These are phyloP conservation scores for Colletotrichum plurivorum DNA, from an alignment of 2,329 filamentous ascomycete genomes.

Conservation along the genomic window DNA sequence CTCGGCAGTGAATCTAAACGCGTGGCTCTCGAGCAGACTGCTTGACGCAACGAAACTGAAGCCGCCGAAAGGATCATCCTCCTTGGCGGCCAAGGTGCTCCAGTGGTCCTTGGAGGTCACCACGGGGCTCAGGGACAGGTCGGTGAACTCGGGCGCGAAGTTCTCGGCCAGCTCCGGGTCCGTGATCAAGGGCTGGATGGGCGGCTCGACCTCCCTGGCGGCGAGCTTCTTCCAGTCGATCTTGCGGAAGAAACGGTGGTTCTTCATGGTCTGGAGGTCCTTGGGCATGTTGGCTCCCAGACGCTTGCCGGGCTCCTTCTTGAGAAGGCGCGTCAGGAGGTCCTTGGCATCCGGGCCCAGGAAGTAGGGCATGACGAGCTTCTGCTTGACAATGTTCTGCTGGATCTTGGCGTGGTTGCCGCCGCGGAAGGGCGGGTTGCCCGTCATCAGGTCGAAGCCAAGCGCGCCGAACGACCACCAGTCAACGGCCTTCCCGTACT, in stretches of 20 bases:
- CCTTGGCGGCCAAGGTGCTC: slow-evolving; percentile 51
- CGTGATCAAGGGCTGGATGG: slow-evolving; percentile 93
- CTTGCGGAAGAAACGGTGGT: slow-evolving; percentile 95
- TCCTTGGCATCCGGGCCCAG: slow-evolving; percentile 94
- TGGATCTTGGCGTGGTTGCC: slow-evolving; percentile 95
- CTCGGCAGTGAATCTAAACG: slow-evolving; percentile 51
- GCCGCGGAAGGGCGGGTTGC: slow-evolving; percentile 90
- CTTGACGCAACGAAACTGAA: slow-evolving; percentile 75
- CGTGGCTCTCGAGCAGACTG: slow-evolving; percentile 67
- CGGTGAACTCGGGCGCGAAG: slow-evolving; percentile 93
- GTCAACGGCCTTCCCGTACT: slow-evolving; percentile 95
- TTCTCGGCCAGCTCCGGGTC: slow-evolving; percentile 98
- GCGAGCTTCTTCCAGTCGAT: slow-evolving; percentile 95
- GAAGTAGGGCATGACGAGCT: slow-evolving; percentile 90
- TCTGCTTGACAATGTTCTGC: slow-evolving; percentile 95
- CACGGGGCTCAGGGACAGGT: slow-evolving; percentile 83
- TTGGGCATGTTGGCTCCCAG: slow-evolving; percentile 91
- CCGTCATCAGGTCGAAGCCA: slow-evolving; percentile 92
- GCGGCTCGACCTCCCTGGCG: slow-evolving; percentile 85
- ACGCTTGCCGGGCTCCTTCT: slow-evolving; percentile 92
- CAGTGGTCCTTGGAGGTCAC: slow-evolving; percentile 61
- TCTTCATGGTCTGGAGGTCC: slow-evolving; percentile 88
- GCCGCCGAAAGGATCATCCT: slow-evolving; percentile 70
- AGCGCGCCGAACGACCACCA: slow-evolving; percentile 99
- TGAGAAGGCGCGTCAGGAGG: slow-evolving; percentile 87